Evolutionary conservation across 2,329 filamentous ascomycete genomes (phyloP), one percentile per base, ranked within the genome.

Genomic region (Furcasterigmium furcatum): DNA sequence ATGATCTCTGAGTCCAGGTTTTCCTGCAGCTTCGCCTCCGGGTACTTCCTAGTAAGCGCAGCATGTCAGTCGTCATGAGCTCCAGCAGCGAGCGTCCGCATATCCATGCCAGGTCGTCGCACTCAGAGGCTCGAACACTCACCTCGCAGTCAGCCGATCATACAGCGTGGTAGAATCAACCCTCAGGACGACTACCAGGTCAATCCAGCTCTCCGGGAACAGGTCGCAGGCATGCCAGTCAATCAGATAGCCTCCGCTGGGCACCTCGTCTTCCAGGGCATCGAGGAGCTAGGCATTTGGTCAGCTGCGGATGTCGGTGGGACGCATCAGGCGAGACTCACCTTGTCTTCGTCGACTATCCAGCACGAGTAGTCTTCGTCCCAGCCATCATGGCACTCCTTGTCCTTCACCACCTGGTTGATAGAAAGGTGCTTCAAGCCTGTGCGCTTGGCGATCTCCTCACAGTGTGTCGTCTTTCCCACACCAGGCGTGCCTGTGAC

Each of bases 211-310:
- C 62, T 87, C 84, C 3, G 94, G 94, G 61, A 97, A 97, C 19
- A 97, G 71, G 59, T 97, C 94, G 71, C 92, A 97, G 3, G 91
- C 92, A 68, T 99, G 94, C 92, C 94, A 99, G 71, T 99, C 94
- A 60, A 99, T 87, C 56, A 99, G 83, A 65, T 83, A 88, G 18
- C 94, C 94, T 46, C 92, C 92, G 18, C 79, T 70, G 51, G 84
- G 79, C 32, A 88, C 78, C 50, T 94, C 85, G 46, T 88, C 80
- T 69, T 97, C 94, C 46, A 99, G 86, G 40, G 87, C 82, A 63
- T 99, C 94, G 19, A 99, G 77, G 25, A 99, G 72, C 84, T 91
- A 19, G 4, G 29, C 20, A 22, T 14, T 30, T n/a, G 20, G 20
- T 42, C 9, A 38, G 30, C 21, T n/a, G 5, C 18, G n/a, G n/a